Conservation (phyloP, 2,329 filamentous ascomycete genomes). For the Alternaria consortialis region DNA sequence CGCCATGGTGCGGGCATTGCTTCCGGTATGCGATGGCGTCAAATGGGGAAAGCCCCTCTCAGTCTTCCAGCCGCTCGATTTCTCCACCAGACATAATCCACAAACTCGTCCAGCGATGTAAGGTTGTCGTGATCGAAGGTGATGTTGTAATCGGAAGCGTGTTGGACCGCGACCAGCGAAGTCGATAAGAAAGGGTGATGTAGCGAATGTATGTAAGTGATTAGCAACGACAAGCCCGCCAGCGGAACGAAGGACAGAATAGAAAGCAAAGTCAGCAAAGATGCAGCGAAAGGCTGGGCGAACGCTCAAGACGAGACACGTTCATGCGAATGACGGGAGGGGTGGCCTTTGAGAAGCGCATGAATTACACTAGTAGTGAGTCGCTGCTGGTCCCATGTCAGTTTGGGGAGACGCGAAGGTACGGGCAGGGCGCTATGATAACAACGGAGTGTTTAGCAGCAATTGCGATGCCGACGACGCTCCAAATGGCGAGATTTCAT, state of each 20-base stretch:
- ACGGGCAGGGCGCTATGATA: slow-evolving; percentile 26
- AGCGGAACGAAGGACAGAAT: slow-evolving; percentile 49
- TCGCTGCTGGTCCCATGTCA: slow-evolving; percentile 46
- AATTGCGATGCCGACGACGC: slow-evolving; percentile 15
- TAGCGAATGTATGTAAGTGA: slow-evolving; percentile 44
- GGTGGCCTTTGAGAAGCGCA: slow-evolving; percentile 49
- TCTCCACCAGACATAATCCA: slow-evolving; percentile 47
- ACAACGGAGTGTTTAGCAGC: slow-evolving; percentile 41
- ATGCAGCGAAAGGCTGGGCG: slow-evolving; percentile 46
- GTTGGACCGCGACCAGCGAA: slow-evolving; percentile 45
- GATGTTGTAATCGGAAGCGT: slow-evolving; percentile 42
- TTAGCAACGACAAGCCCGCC: slow-evolving; percentile 50
- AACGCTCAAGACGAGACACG: slow-evolving; percentile 48
- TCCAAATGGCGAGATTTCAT: slow-evolving; percentile 26
- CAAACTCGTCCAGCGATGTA: slow-evolving; percentile 35
- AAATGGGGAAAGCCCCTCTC: slow-evolving; percentile 41
- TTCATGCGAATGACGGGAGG: slow-evolving; percentile 42
- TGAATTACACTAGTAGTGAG: slow-evolving; percentile 49
- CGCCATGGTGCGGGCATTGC: slow-evolving; percentile 44
- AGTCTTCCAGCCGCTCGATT: slow-evolving; percentile 46
- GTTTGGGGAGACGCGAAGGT: slow-evolving; percentile 46
- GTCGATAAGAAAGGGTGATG: slow-evolving; percentile 32
- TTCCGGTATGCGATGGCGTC: slow-evolving; percentile 29
- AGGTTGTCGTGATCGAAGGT: slow-evolving; percentile 22
- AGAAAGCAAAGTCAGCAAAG: slow-evolving; percentile 42